A percentile compares a stretch with the other conserved stretches of the same genome.
Evolutionary conservation across 257 asterid species (phyloP).

Genomic region (Apocynum venetum): DNA sequence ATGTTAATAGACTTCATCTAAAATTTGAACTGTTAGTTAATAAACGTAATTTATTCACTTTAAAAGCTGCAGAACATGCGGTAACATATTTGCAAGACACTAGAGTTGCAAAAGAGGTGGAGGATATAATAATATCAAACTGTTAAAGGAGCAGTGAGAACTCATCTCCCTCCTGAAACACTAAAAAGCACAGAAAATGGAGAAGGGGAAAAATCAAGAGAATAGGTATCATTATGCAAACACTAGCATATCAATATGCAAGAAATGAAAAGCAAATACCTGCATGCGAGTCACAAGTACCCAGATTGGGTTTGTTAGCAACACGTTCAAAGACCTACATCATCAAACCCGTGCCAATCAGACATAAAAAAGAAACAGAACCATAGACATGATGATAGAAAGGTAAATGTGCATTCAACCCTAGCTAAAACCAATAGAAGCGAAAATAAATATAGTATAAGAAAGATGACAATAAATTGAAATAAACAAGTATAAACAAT

Average conservation of each 20-base stretch:
- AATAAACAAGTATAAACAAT: constrained; percentile 6
- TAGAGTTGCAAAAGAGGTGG: background rate
- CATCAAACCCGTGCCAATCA: constrained; percentile 7
- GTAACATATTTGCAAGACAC: background rate
- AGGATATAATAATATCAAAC: background rate
- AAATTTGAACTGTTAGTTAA: background rate
- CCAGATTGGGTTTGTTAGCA: constrained; percentile 89
- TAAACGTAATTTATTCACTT: background rate
- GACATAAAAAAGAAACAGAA: background rate
- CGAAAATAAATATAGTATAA: background rate
- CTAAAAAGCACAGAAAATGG: background rate
- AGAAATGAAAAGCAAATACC: constrained; percentile 33
- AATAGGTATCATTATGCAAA: background rate
- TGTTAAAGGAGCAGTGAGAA: background rate
- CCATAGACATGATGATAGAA: background rate
- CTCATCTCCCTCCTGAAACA: background rate
- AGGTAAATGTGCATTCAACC: background rate
- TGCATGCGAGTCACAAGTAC: constrained; percentile 97
- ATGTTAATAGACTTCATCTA: background rate
- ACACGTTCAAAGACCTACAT: constrained; percentile 69
- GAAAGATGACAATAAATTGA: background rate
- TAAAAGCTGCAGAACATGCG: background rate
- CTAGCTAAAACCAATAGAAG: background rate
- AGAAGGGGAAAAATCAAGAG: background rate
- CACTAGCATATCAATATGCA: background rate